Percentiles rank a stretch among this genome's conserved stretches.
These are phyloP conservation scores for Metschnikowia proteae DNA, from an alignment of 805 yeast genomes.

Conservation along the genomic window DNA sequence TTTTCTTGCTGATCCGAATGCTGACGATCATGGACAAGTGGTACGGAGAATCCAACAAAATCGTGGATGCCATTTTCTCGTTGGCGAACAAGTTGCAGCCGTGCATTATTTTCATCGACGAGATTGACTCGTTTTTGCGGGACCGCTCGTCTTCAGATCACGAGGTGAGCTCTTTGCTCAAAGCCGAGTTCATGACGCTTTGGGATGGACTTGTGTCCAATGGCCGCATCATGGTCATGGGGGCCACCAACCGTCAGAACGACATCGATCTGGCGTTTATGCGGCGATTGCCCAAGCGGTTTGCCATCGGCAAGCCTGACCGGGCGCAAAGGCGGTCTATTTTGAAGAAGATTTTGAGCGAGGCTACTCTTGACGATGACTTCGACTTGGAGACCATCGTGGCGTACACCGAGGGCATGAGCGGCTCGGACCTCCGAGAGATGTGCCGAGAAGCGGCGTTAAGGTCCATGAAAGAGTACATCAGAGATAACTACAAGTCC, in stretches of 20 bases:
- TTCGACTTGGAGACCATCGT: slow-evolving; percentile 65
- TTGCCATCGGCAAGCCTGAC: slow-evolving; percentile 72
- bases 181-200: slow-evolving; percentile 95
- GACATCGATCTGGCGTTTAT: slow-evolving; percentile 92
- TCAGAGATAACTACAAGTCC: slow-evolving; percentile 53
- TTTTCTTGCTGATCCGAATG: slow-evolving; percentile 86
- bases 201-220: slow-evolving; percentile 89
- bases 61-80: slow-evolving; percentile 88
- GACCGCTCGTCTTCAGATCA: slow-evolving; percentile 83
- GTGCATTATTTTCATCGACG: slow-evolving; percentile 92
- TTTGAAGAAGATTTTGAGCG: slow-evolving; percentile 61
- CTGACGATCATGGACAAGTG: slow-evolving; percentile 94
- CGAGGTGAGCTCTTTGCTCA: slow-evolving; percentile 90
- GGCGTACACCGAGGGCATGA: slow-evolving; percentile 57
- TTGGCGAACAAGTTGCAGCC: slow-evolving; percentile 88
- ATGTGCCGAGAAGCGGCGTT: slow-evolving; percentile 91
- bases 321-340: slow-evolving; percentile 65
- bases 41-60: slow-evolving; percentile 95
- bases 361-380: slow-evolving; percentile 54
- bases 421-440: slow-evolving; percentile 92
- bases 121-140: slow-evolving; percentile 89
- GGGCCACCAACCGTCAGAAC: slow-evolving; percentile 89
- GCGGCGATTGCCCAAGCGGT: slow-evolving; percentile 89
- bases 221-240: slow-evolving; percentile 82
- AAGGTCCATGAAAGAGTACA: slow-evolving; percentile 82